Conservation (phyloP, 2,329 filamentous ascomycete genomes). For the Periglandula ipomoeae region DNA sequence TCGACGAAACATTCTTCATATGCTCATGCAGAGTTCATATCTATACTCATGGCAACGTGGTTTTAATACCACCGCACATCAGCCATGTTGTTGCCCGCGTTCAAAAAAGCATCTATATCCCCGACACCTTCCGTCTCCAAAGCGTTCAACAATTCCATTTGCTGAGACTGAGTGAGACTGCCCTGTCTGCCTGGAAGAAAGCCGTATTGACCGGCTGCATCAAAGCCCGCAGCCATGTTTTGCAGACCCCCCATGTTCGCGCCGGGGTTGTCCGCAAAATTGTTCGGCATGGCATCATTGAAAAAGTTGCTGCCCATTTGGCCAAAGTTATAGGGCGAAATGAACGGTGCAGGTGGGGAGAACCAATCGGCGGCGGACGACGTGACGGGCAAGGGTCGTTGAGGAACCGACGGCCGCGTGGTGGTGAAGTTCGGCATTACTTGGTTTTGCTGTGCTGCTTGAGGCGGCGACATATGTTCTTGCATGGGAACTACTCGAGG, state of each 20-base stretch:
- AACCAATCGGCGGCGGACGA: slow-evolving; percentile 43
- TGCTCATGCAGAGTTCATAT: not conserved
- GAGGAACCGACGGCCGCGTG: slow-evolving; percentile 30
- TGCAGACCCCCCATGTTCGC: slow-evolving; percentile 23
- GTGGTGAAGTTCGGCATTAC: slow-evolving; percentile 14
- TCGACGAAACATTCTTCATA: not conserved
- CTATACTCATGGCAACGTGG: not conserved
- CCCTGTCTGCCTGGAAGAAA: slow-evolving; percentile 47
- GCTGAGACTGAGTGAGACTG: slow-evolving; percentile 69
- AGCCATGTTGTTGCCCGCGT: slow-evolving; percentile 21
- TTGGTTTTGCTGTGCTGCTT: slow-evolving; percentile 12
- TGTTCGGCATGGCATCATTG: slow-evolving; percentile 24
- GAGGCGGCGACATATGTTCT: slow-evolving; percentile 23
- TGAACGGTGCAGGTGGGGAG: slow-evolving; percentile 40
- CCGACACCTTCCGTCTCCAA: slow-evolving; percentile 60
- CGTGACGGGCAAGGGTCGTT: slow-evolving; percentile 33
- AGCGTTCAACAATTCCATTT: slow-evolving; percentile 72
- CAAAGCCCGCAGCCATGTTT: slow-evolving; percentile 17
- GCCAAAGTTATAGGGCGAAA: slow-evolving; percentile 42
- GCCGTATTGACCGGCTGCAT: slow-evolving; percentile 16
- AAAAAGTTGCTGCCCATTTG: slow-evolving; percentile 33
- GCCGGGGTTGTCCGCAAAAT: slow-evolving; percentile 20
- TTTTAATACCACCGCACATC: slow-evolving; percentile 24
- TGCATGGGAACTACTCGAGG: slow-evolving; percentile 15
- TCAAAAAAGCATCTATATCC: slow-evolving; percentile 53